Evolutionary conservation across 2,329 filamentous ascomycete genomes (phyloP), one percentile per base, ranked within the genome.

Genomic region (Botrytis squamosa): DNA sequence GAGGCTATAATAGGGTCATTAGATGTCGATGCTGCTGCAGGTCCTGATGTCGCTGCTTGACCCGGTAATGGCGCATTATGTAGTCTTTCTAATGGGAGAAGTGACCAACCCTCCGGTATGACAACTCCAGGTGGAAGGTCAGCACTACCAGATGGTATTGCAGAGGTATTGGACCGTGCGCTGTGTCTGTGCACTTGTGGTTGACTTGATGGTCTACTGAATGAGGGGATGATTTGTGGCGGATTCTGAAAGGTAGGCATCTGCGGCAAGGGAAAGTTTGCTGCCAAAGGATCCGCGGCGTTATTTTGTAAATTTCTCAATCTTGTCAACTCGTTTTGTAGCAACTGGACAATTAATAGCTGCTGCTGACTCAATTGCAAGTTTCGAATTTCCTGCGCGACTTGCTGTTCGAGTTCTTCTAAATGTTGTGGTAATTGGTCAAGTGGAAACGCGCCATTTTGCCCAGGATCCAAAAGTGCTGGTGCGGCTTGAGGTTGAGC

Each of bases 331-430:
- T 96, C 93, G 33, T 84, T 83, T 75, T 92, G 88, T 75, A 96
- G 84, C 25, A 89, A 83, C 70, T 91, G 87, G n/a, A 94, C 84
- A n/a, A 88, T 83, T 66, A 89, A 87, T 7, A 95, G 81, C 80
- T 96, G 92, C 49, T 91, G 87, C 69, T 92, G 88, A 25, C 89
- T 88, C 49, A 88, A 80, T 64, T 90, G 88, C 29, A 95, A 84
- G 60, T 83, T 84, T 65, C 88, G 85, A 49, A 93, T 86, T 79
- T 95, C 92, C 72, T 89, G 88, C 77, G 90, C 85, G 38, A 96
- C 85, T 71, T 92, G 88, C 72, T 90, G 87, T 77, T 94, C 91
- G 22, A 93, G 86, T 59, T 90, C 87, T 49, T 87, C 84, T 49
- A 96, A 83, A 72, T 93, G 89, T 22, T 84, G 82, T 68, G 89